Evolutionary conservation across 2,329 filamentous ascomycete species (phyloP), one percentile per base, ranked within the genome.

Genomic region (Fusarium brevicatenulatum): DNA sequence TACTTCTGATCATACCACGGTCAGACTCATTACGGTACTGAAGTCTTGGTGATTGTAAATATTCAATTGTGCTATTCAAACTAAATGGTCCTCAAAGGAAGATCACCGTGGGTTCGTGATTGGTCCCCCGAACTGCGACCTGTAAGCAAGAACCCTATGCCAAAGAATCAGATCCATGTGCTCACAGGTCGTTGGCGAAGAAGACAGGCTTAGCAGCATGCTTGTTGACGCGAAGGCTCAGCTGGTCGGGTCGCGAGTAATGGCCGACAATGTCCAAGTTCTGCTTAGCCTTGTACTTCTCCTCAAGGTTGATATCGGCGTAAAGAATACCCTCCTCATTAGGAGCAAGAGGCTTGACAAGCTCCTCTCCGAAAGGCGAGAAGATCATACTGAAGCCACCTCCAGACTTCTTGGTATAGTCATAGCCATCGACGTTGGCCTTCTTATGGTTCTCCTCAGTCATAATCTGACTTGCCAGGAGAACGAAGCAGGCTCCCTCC

Each of bases 401-500:
- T 5, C 73, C 73, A 2, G 59, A 39, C 1, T 82, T 61, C 54
- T 77, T 73, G 4, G 61, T 68, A 4, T 67, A 64, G 19, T 67
- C 83, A 81, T 0, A 80, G 78, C 25, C 79, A 68, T 2, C 84
- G 3, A 79, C 74, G 75, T 50, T 68, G 10, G 69, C 72, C 44
- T 56, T 73, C n/a, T 68, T 56, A 39, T 74, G 66, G 8, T 83
- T 87, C 21, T 81, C 74, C 10, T 85, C 71, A 0, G 81, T 83
- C 54, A 88, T 78, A 1, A 90, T 81, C n/a, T 76, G 85, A 23
- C 84, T 85, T 77, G 85, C 86, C 7, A 85, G 84, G n/a, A 87
- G 78, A 7, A 91, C 88, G 59, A 86, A 91, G 1, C 85, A 80
- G 9, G 83, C 81, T 1, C 86, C 84, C 70, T 91, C 89, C 25